Conservation (phyloP, 345 rosid genomes). For the Eucalyptus pauciflora region DNA sequence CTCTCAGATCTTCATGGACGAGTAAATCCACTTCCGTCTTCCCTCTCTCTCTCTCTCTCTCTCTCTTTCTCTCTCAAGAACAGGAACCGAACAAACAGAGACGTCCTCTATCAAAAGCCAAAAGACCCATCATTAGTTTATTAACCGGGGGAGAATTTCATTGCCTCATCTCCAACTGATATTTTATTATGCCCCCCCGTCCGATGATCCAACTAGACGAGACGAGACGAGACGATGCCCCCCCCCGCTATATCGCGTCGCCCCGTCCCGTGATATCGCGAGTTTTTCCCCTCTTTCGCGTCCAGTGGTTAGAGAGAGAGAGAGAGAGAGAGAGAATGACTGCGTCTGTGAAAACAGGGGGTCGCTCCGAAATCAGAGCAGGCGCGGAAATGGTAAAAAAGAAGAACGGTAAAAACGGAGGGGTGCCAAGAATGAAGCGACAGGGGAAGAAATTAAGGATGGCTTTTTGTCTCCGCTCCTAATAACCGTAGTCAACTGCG, state of each 20-base stretch:
- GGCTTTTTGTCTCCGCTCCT: neutral
- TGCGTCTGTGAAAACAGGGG: neutral
- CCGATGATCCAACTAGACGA: neutral
- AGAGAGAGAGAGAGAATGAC: neutral
- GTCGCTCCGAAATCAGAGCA: neutral
- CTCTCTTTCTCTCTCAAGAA: neutral
- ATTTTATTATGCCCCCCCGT: neutral
- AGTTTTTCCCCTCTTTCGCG: neutral
- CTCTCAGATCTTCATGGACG: neutral
- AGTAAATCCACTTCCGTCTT: neutral
- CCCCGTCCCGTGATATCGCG: neutral
- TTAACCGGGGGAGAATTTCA: neutral
- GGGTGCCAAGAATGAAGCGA: neutral
- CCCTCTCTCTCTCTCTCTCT: neutral
- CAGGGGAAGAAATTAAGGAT: neutral
- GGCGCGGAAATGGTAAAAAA: neutral
- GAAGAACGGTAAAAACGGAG: neutral
- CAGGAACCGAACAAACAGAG: conserved; percentile 24
- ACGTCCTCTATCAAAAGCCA: neutral
- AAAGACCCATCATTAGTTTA: neutral
- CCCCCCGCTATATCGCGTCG: neutral
- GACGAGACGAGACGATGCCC: neutral
- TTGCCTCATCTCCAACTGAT: neutral
- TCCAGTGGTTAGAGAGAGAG: neutral
- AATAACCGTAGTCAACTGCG: neutral